Evolutionary conservation across 2,329 filamentous ascomycete genomes (phyloP).

Genomic region (Diaporthe sp.): DNA sequence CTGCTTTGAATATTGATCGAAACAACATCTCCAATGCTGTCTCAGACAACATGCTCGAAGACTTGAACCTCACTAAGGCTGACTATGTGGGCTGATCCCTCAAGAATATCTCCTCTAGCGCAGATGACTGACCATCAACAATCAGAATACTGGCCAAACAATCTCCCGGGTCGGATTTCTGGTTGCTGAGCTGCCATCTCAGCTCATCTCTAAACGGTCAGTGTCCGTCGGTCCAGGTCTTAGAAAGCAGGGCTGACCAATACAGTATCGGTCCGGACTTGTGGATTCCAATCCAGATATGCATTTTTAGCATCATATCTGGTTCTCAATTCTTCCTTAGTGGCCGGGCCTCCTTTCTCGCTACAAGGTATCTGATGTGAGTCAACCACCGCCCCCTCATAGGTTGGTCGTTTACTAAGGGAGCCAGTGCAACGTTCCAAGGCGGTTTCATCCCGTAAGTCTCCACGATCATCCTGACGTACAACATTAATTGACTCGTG

Average conservation of each 20-base stretch:
- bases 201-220: slow-evolving; percentile 66
- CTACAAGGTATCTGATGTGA: slow-evolving; percentile 6
- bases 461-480: too few relatives aligned
- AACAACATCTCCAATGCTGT: slow-evolving; percentile 54
- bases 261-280: slow-evolving; percentile 41
- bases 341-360: slow-evolving; percentile 4
- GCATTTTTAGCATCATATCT: slow-evolving; percentile 2
- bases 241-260: neutral
- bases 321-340: neutral
- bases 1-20: slow-evolving; percentile 62
- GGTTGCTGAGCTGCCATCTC: slow-evolving; percentile 69
- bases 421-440: slow-evolving; percentile 38
- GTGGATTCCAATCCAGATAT: slow-evolving; percentile 47
- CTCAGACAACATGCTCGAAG: slow-evolving; percentile 48
- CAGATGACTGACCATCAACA: neutral
- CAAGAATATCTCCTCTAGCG: neutral
- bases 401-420: neutral
- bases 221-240: neutral
- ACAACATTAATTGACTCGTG: neutral
- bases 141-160: slow-evolving; percentile 62
- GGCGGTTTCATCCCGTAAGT: slow-evolving; percentile 50
- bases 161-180: slow-evolving; percentile 66
- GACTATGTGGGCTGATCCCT: slow-evolving; percentile 48
- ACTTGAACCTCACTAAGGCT: slow-evolving; percentile 49
- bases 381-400: neutral